A percentile compares a stretch with the other conserved stretches of the same genome.
Conservation (phyloP, 768 basidiomycete species). For the Obba rivulosa region DNA sequence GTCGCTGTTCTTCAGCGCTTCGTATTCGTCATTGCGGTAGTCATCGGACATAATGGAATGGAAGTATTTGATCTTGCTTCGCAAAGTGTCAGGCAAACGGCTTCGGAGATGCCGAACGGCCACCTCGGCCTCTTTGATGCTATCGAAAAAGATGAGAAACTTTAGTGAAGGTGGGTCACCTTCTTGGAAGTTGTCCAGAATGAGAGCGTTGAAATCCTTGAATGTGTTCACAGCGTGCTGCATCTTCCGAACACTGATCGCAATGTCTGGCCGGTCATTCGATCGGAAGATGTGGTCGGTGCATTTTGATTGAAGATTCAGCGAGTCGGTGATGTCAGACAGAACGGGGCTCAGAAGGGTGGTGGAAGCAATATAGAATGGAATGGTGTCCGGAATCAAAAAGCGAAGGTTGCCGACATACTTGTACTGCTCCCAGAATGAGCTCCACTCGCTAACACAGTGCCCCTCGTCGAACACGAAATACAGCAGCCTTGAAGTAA, state of each 20-base stretch:
- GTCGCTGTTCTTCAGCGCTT: constrained; percentile 12
- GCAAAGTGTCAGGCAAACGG: constrained; percentile 1
- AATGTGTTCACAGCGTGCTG: constrained; percentile 6
- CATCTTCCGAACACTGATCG: constrained; percentile 21
- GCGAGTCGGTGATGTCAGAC: constrained; percentile 14
- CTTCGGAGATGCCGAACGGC: constrained; percentile 4
- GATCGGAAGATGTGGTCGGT: constrained; percentile 13
- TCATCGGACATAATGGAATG: constrained; percentile 23
- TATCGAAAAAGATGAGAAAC: constrained; percentile 24
- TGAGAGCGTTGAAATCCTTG: constrained; percentile 16
- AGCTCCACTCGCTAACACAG: constrained; percentile 34
- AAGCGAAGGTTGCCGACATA: constrained; percentile 20
- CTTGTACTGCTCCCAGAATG: constrained; percentile 32
- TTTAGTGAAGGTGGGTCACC: constrained; percentile 3
- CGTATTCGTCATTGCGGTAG: constrained; percentile 13
- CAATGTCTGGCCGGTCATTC: constrained; percentile 31
- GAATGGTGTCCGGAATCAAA: constrained; percentile 20
- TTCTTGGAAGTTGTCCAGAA: constrained; percentile 4
- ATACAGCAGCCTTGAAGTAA: constrained; percentile 20
- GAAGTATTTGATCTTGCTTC: constrained; percentile 19
- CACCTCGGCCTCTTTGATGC: constrained; percentile 9
- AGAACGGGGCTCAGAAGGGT: constrained; percentile 23
- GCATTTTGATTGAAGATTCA: constrained; percentile 16
- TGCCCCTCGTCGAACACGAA: constrained; percentile 36
- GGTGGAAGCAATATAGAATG: neutral